Conservation (phyloP, 1,139 yeast genomes). For the Geotrichum armillariae region DNA sequence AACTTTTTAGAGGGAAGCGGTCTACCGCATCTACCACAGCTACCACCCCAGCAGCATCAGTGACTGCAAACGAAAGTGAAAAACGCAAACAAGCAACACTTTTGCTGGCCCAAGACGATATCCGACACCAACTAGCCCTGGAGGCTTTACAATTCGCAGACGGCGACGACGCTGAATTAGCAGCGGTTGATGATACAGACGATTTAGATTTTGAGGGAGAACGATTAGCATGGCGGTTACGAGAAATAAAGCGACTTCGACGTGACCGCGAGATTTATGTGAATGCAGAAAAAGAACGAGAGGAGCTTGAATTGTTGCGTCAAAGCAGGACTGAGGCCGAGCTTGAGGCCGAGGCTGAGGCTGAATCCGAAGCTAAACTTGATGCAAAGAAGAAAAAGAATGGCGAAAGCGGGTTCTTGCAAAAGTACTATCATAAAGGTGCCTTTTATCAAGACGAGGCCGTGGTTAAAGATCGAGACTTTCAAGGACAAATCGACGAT, state of each 20-base stretch:
- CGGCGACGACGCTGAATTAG: constrained; percentile 32
- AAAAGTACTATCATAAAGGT: constrained; percentile 39
- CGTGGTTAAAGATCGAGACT: constrained; percentile 36
- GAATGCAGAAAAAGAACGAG: constrained; percentile 43
- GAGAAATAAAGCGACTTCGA: constrained; percentile 45
- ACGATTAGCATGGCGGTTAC: constrained; percentile 46
- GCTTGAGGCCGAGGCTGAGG: constrained; percentile 23
- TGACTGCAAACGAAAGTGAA: neutral
- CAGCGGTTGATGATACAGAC: constrained; percentile 55
- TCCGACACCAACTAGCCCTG: constrained; percentile 29
- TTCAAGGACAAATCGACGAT: constrained; percentile 33
- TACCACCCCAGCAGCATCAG: neutral
- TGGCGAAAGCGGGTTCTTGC: constrained; percentile 29
- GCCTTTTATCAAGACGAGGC: constrained; percentile 41
- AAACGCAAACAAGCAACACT: constrained; percentile 34
- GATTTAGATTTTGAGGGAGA: constrained; percentile 53
- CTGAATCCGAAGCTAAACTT: neutral
- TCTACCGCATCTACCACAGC: neutral
- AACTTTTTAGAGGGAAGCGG: constrained; percentile 1
- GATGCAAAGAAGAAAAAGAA: constrained; percentile 18
- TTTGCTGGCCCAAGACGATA: constrained; percentile 35
- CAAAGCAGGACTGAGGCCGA: constrained; percentile 37
- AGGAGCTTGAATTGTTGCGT: constrained; percentile 41
- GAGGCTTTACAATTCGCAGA: constrained; percentile 9
- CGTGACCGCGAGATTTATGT: constrained; percentile 47